Conservation (phyloP, 257 asterid species). For the Gynochthodes officinalis region DNA sequence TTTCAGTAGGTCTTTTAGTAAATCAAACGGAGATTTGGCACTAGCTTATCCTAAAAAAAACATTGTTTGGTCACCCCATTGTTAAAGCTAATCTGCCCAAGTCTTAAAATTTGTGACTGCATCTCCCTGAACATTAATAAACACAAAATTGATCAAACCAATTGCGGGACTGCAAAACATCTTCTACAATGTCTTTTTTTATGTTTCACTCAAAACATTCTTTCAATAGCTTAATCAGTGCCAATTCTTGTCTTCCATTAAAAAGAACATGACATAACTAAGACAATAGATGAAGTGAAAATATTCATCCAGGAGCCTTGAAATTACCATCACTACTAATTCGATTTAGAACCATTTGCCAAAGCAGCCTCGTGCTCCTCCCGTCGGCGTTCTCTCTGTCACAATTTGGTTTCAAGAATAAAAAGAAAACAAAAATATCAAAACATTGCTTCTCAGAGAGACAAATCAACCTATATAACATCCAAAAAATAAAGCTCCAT, state of each 20-base stretch:
- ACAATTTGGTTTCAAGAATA: slow-evolving; percentile 19
- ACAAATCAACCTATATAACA: background rate
- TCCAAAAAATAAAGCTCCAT: background rate
- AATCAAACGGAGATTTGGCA: too few species aligned
- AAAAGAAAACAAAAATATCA: slow-evolving; percentile 7
- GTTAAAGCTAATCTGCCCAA: too few species aligned
- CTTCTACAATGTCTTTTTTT: background rate
- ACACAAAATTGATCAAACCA: background rate
- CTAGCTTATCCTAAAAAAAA: too few species aligned
- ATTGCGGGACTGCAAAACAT: background rate
- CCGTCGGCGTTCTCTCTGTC: slow-evolving; percentile 60
- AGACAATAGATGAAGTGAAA: background rate
- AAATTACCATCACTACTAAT: background rate
- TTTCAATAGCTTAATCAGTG: background rate
- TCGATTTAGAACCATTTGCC: slow-evolving; percentile 31
- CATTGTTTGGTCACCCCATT: too few species aligned
- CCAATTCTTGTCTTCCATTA: background rate
- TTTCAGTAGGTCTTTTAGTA: too few species aligned
- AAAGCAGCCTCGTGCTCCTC: slow-evolving; percentile 61
- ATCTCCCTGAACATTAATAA: background rate
- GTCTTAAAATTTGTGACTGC: too few species aligned
- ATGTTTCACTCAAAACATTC: background rate
- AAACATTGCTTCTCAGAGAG: background rate
- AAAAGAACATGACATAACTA: background rate
- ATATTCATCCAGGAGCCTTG: background rate